phyloP scores from a whole-genome alignment of 2,329 filamentous ascomycete species.

The Epicoccum sorghinum region DNA sequence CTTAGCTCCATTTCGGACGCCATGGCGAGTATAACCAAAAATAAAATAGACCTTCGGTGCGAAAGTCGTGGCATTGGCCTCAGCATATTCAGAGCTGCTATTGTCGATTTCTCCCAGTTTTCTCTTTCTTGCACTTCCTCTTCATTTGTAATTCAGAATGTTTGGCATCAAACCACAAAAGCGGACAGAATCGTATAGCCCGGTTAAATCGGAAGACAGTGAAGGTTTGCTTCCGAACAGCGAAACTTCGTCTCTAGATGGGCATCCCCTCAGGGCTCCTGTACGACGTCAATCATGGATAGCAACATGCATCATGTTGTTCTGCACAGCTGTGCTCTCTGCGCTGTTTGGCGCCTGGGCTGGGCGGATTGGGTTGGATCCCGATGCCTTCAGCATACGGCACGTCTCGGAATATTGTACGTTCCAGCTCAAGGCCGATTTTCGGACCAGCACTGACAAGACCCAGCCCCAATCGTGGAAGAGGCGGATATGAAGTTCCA shows the following conservation, averaged over 20 bases:
- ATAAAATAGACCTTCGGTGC: slow-evolving; percentile 3
- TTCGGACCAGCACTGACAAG: neutral
- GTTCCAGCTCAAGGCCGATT: neutral
- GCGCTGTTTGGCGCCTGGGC: slow-evolving; percentile 30
- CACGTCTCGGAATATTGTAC: slow-evolving; percentile 44
- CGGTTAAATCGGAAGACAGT: slow-evolving; percentile 23
- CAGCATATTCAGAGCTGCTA: neutral
- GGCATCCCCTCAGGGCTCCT: neutral
- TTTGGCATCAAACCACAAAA: slow-evolving; percentile 27
- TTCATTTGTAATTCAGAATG: slow-evolving; percentile 15
- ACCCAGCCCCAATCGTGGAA: slow-evolving; percentile 41
- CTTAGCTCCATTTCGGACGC: neutral
- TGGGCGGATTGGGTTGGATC: slow-evolving; percentile 20
- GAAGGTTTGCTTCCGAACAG: slow-evolving; percentile 27
- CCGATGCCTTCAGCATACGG: slow-evolving; percentile 35
- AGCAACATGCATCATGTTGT: slow-evolving; percentile 17
- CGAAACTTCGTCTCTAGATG: slow-evolving; percentile 18
- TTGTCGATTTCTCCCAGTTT: neutral
- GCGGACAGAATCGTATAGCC: slow-evolving; percentile 16
- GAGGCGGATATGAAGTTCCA: slow-evolving; percentile 52
- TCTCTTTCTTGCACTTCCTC: neutral
- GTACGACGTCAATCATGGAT: slow-evolving; percentile 23
- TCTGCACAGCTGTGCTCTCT: slow-evolving; percentile 28
- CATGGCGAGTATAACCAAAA: slow-evolving; percentile 5
- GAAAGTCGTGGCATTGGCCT: neutral